Evolutionary conservation across 1,284 basidiomycete species (phyloP).

Genomic region (Taiwanofungus camphoratus): DNA sequence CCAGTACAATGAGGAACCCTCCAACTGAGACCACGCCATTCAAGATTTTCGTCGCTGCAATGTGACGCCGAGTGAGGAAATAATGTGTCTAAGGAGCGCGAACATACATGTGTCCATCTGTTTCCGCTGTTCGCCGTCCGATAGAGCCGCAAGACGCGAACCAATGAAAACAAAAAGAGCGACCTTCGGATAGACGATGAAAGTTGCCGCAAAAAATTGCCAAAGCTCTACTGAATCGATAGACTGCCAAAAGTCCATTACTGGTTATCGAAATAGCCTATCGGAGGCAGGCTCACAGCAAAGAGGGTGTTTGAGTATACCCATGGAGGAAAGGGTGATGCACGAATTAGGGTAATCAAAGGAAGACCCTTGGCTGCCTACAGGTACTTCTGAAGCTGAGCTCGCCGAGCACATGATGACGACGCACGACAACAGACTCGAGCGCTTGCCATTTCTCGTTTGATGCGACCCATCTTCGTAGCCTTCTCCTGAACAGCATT

Average conservation of each 20-base stretch:
- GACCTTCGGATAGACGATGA: slow-evolving; percentile 65
- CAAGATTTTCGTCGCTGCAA: slow-evolving; percentile 55
- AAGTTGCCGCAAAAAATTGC: slow-evolving; percentile 73
- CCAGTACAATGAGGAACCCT: slow-evolving; percentile 49
- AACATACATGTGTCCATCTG: slow-evolving; percentile 71
- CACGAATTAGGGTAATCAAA: slow-evolving; percentile 73
- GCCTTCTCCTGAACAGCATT: slow-evolving; percentile 47
- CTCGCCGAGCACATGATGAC: neutral
- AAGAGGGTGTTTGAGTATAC: slow-evolving; percentile 77
- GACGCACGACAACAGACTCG: slow-evolving; percentile 67
- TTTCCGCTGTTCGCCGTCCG: slow-evolving; percentile 68
- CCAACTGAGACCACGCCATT: slow-evolving; percentile 54
- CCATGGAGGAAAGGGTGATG: slow-evolving; percentile 81
- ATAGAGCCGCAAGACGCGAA: slow-evolving; percentile 64
- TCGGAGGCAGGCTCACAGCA: slow-evolving; percentile 45
- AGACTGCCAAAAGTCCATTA: slow-evolving; percentile 37
- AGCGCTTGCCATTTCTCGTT: slow-evolving; percentile 75
- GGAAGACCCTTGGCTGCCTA: slow-evolving; percentile 68
- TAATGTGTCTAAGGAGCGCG: neutral
- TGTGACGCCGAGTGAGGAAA: neutral
- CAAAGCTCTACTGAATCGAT: slow-evolving; percentile 66
- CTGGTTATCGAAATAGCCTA: neutral
- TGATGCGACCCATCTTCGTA: slow-evolving; percentile 52
- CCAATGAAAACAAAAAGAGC: slow-evolving; percentile 74
- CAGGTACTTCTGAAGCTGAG: neutral